Conservation (phyloP, 2,329 filamentous ascomycete genomes). For the Trichoderma atroviride region DNA sequence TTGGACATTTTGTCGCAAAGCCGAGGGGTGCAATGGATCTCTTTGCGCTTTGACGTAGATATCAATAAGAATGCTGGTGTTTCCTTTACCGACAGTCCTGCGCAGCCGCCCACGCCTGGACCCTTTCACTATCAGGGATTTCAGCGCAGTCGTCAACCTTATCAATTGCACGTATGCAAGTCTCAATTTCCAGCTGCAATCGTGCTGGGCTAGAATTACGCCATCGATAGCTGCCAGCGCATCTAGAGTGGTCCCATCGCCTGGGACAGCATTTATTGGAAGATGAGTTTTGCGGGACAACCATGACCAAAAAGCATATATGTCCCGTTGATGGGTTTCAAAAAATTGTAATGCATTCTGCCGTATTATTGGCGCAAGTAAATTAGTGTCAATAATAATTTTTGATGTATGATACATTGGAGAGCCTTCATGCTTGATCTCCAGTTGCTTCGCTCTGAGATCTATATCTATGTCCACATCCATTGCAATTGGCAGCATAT, state of each 20-base stretch:
- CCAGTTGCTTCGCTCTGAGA: neutral
- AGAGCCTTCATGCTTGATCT: neutral
- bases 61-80: slow-evolving; percentile 17
- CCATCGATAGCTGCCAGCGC: slow-evolving; percentile 6
- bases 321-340: slow-evolving; percentile 1
- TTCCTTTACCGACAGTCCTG: slow-evolving; percentile 10
- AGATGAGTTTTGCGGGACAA: slow-evolving; percentile 7
- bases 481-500: slow-evolving; percentile 4
- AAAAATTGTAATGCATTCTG: slow-evolving; percentile 15
- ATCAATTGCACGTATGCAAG: slow-evolving; percentile 16
- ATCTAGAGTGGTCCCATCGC: neutral
- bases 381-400: slow-evolving; percentile 12
- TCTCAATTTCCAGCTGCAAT: neutral
- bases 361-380: slow-evolving; percentile 7
- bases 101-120: neutral
- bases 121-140: neutral
- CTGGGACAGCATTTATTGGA: neutral
- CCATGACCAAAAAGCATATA: slow-evolving; percentile 13
- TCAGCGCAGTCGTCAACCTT: neutral
- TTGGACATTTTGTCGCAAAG: neutral
- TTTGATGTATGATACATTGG: neutral
- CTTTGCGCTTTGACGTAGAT: slow-evolving; percentile 19
- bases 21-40: neutral
- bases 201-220: neutral
- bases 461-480: neutral